A percentile compares a stretch with the other conserved stretches of the same genome.
Conservation (phyloP, 257 asterid species). For the Penstemon barbatus region DNA sequence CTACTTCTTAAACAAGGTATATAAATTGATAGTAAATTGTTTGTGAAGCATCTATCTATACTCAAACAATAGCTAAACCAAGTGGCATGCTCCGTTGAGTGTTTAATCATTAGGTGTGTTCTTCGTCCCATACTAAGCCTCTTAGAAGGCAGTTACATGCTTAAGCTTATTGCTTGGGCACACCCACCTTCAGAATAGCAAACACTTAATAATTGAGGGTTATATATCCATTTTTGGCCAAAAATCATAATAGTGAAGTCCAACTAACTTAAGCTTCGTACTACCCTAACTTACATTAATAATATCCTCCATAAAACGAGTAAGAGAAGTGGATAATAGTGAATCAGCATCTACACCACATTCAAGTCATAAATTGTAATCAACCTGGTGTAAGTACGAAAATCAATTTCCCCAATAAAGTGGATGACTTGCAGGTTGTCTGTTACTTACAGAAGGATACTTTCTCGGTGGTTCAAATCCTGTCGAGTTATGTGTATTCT, state of each 20-base stretch:
- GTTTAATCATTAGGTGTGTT: not conserved
- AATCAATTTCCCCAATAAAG: slow-evolving; percentile 5
- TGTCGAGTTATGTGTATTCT: slow-evolving; percentile 57
- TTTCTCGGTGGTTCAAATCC: slow-evolving; percentile 53
- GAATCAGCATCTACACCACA: not conserved
- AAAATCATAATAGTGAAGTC: not conserved
- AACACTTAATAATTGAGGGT: not conserved
- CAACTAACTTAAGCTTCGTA: not conserved
- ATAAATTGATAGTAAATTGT: not conserved
- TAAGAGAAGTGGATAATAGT: not conserved
- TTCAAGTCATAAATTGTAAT: not conserved
- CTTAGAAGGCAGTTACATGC: no score
- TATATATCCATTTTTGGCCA: not conserved
- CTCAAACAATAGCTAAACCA: not conserved
- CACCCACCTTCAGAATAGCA: not conserved
- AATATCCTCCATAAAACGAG: not conserved
- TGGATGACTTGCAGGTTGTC: not conserved
- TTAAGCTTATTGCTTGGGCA: not conserved
- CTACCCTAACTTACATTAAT: not conserved
- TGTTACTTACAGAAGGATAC: slow-evolving; percentile 59
- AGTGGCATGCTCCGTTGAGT: not conserved
- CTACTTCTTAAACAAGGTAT: not conserved
- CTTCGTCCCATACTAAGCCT: no score
- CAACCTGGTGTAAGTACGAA: slow-evolving; percentile 11
- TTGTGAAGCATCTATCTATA: slow-evolving; percentile 6